Conservation (phyloP, 2,329 filamentous ascomycete genomes). For the Diaporthe amygdali region DNA sequence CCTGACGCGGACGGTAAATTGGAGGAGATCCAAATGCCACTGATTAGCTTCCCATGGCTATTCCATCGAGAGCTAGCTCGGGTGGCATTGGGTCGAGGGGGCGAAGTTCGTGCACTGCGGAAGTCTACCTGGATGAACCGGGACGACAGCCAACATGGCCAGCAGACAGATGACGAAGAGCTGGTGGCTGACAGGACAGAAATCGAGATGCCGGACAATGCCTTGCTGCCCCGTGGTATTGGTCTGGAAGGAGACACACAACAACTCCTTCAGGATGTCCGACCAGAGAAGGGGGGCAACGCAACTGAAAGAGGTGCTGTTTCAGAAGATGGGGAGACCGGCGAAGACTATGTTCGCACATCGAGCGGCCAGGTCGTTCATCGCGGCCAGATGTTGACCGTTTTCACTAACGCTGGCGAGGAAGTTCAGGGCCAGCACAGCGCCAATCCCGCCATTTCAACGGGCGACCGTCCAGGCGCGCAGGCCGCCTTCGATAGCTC, state of each 20-base stretch:
- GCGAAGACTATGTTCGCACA: conserved; percentile 30
- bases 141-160: background rate
- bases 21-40: conserved; percentile 63
- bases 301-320: background rate
- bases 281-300: background rate
- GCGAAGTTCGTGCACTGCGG: background rate
- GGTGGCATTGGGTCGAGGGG: conserved; percentile 58
- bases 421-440: conserved; percentile 19
- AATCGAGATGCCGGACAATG: background rate
- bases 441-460: too few species aligned
- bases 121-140: background rate
- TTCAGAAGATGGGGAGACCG: conserved; percentile 21
- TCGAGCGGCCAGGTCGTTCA: conserved; percentile 37
- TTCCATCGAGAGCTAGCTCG: conserved; percentile 75
- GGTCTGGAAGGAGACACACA: background rate
- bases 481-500: conserved; percentile 42
- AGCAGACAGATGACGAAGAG: background rate
- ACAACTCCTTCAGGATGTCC: background rate
- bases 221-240: too few species aligned
- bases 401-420: conserved; percentile 33
- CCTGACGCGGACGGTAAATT: conserved; percentile 33
- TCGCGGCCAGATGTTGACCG: conserved; percentile 37
- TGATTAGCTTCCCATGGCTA: conserved; percentile 95
- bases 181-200: background rate
- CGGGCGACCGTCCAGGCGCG: background rate